Evolutionary conservation across 139 green algal species (phyloP).

Genomic region (Cymbomonas tetramitiformis): DNA sequence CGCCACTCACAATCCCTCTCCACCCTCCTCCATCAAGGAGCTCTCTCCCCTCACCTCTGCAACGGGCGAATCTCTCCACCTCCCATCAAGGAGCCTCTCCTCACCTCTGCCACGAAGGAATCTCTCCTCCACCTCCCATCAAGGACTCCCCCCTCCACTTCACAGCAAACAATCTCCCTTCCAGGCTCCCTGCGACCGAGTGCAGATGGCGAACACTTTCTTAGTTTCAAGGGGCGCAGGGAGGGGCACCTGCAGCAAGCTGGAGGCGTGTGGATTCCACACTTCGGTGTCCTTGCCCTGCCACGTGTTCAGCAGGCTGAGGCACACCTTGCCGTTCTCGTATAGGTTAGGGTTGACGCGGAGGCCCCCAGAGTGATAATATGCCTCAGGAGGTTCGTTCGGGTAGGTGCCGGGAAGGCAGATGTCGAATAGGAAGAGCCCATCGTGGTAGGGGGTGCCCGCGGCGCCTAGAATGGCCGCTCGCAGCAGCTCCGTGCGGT

Average conservation of each 20-base stretch:
- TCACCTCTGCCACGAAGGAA: no score
- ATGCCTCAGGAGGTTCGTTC: conserved; percentile 24
- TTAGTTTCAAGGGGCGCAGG: no score
- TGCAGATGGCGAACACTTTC: no score
- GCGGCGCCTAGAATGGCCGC: conserved; percentile 28
- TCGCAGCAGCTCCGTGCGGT: conserved; percentile 30
- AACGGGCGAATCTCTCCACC: no score
- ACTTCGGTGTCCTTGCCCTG: conserved; percentile 40
- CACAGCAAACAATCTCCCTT: no score
- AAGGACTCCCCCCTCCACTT: no score
- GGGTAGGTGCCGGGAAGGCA: conserved; percentile 32
- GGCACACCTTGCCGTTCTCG: conserved; percentile 53
- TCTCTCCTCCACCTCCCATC: no score
- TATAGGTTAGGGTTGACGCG: conserved; percentile 70
- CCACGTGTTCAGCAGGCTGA: conserved; percentile 75
- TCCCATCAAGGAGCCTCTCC: no score
- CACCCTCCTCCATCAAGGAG: no score
- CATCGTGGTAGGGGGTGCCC: conserved; percentile 39
- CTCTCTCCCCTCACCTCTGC: no score
- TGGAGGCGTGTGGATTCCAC: conserved; percentile 51
- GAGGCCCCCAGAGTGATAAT: conserved; percentile 30
- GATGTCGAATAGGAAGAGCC: conserved; percentile 46
- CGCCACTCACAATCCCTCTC: no score
- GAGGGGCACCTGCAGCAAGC: conserved; percentile 42
- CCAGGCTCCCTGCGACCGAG: no score